Evolutionary conservation across 2,329 filamentous ascomycete species (phyloP).

Genomic region (Thelonectria discophora): DNA sequence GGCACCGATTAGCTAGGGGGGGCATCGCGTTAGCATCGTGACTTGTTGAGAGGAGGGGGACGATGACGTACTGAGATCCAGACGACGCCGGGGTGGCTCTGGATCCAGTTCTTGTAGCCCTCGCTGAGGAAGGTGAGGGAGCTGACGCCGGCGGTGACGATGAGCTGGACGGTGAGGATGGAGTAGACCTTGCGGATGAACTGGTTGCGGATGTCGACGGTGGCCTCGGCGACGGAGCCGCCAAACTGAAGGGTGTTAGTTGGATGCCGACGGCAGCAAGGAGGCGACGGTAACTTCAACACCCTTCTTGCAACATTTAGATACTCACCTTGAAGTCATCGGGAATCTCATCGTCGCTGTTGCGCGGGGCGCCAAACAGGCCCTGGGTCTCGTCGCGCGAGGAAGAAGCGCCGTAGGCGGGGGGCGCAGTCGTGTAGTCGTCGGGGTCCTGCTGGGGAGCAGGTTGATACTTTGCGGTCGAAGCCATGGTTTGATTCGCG

Average conservation of each 20-base stretch:
- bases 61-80: slow-evolving; percentile 73
- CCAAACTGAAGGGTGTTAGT: slow-evolving; percentile 70
- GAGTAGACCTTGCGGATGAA: slow-evolving; percentile 98
- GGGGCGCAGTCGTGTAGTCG: slow-evolving; percentile 80
- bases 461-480: slow-evolving; percentile 82
- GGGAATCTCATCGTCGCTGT: slow-evolving; percentile 88
- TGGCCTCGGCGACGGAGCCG: slow-evolving; percentile 90
- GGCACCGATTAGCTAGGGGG: slow-evolving; percentile 73
- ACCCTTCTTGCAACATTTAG: background rate
- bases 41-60: background rate
- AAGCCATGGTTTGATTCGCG: slow-evolving; percentile 63
- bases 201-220: slow-evolving; percentile 94
- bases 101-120: slow-evolving; percentile 86
- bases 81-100: slow-evolving; percentile 83
- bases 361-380: slow-evolving; percentile 74
- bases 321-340: slow-evolving; percentile 89
- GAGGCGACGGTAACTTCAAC: background rate
- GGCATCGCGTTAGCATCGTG: slow-evolving; percentile 34
- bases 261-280: slow-evolving; percentile 27
- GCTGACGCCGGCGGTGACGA: slow-evolving; percentile 83
- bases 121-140: slow-evolving; percentile 85
- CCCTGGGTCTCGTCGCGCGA: slow-evolving; percentile 63
- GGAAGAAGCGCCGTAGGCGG: slow-evolving; percentile 73
- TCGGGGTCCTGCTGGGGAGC: slow-evolving; percentile 86
- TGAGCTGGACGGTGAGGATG: slow-evolving; percentile 93